Evolutionary conservation across 441 rosid species (phyloP), one percentile per base, ranked within the genome.

Genomic region (Pelargonium citronellum): DNA sequence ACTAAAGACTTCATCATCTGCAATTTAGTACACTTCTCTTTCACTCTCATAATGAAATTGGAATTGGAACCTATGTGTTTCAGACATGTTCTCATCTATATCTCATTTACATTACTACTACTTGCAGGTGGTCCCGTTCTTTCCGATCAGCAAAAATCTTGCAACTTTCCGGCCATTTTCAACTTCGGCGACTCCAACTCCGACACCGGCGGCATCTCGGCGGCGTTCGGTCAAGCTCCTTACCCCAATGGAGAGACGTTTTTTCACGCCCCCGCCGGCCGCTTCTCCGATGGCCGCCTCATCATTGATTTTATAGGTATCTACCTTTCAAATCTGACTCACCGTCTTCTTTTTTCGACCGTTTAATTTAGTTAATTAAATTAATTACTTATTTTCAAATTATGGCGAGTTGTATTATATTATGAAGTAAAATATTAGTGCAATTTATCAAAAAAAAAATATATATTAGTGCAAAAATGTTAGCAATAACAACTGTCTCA

Each of bases 281-380:
- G 92, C 2, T 86, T 75, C 74, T 66, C 79, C 6, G 82, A 77
- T 64, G 84, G 82, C 2, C 75, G 74, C 9, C 85, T 87, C 41
- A 61, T 86, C 63, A 19, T 86, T 27, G 92, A 87, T 75, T 86
- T 87, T 71, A 77, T 87, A 58, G 87, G 90, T 86, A 47, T 24
- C 34, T 6, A 30, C 66, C n/a, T 16, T 11, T 43, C 8, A 16
- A 63, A 6, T 0, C 34, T 69, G 12, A 27, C 10, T 51, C 8
- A 1, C 4, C 6, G 34, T 37, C 2, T 24, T 1, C 11, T 9
- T 20, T 67, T 67, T 67, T 0, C 0, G 15, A 1, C 3, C n/a
- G 57, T 53, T 10, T 8, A 8, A 22, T 22, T 22, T 22, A 22
- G 0, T 22, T 22, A 1, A 22, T 22, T 22, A 22, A 22, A 22